A percentile compares a stretch with the other conserved stretches of the same genome.
phyloP scores from a whole-genome alignment of 2,329 filamentous ascomycete species.

The Microsporum canis region DNA sequence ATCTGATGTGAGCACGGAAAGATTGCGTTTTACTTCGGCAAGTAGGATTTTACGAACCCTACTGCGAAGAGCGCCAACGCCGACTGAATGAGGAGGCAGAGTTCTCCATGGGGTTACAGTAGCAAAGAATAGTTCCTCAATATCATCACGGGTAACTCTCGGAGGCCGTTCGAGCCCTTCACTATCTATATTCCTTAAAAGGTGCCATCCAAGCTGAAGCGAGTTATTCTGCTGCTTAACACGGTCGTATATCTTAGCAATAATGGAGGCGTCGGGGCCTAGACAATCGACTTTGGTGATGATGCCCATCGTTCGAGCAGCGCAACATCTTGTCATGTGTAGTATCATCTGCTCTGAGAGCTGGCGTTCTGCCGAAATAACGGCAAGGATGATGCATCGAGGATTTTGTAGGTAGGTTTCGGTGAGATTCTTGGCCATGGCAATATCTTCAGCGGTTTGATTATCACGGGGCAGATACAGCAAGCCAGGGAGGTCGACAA shows the following conservation, averaged over 20 bases:
- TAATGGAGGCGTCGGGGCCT: conserved; percentile 25
- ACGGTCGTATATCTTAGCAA: conserved; percentile 27
- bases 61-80: conserved; percentile 22
- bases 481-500: conserved; percentile 52
- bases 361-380: conserved; percentile 36
- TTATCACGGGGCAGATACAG: conserved; percentile 44
- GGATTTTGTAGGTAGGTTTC: conserved; percentile 32
- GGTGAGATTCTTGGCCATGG: conserved; percentile 41
- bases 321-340: conserved; percentile 24
- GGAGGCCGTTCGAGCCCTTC: conserved; percentile 21
- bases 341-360: conserved; percentile 34
- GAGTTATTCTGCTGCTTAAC: conserved; percentile 32
- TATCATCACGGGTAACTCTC: conserved; percentile 18
- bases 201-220: conserved; percentile 41
- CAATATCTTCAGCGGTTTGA: conserved; percentile 44
- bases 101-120: conserved; percentile 18
- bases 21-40: conserved; percentile 23
- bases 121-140: conserved; percentile 27
- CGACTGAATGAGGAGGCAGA: conserved; percentile 20
- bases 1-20: conserved; percentile 29
- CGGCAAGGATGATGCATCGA: conserved; percentile 38
- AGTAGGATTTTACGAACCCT: conserved; percentile 27
- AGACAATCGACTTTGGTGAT: conserved; percentile 40
- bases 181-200: conserved; percentile 36
- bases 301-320: conserved; percentile 33